phyloP scores from a whole-genome alignment of 1,284 basidiomycete genomes.

The Melampsora americana region DNA sequence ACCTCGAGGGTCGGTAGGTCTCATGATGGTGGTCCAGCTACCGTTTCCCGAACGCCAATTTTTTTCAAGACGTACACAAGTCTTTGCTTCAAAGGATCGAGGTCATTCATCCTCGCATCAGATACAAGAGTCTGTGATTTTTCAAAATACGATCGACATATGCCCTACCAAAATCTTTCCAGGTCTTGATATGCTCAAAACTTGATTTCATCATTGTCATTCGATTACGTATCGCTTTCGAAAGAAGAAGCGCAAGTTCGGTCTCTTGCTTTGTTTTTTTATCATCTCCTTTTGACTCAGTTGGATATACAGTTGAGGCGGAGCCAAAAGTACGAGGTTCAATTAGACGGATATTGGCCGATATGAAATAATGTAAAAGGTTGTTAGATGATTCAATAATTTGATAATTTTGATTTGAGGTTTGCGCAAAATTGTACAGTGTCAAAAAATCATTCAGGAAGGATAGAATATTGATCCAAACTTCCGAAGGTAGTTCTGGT shows the following conservation, averaged over 20 bases:
- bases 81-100: neutral
- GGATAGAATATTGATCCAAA: neutral
- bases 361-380: neutral
- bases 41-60: neutral
- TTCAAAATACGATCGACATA: neutral
- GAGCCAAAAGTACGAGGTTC: neutral
- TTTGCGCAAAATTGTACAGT: neutral
- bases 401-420: neutral
- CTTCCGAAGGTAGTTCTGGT: neutral
- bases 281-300: neutral
- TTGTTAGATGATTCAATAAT: neutral
- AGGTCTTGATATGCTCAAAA: neutral
- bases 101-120: neutral
- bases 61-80: neutral
- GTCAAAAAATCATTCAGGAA: neutral
- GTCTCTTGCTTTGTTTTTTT: neutral
- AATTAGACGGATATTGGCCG: neutral
- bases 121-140: neutral
- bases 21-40: neutral
- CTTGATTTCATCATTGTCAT: neutral
- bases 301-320: neutral
- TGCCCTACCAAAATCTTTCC: slow-evolving; percentile 1
- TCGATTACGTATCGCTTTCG: neutral
- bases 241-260: neutral
- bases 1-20: neutral